Evolutionary conservation across 2,329 filamentous ascomycete species (phyloP).

Genomic region (Mycosphaerelloides madeirae): DNA sequence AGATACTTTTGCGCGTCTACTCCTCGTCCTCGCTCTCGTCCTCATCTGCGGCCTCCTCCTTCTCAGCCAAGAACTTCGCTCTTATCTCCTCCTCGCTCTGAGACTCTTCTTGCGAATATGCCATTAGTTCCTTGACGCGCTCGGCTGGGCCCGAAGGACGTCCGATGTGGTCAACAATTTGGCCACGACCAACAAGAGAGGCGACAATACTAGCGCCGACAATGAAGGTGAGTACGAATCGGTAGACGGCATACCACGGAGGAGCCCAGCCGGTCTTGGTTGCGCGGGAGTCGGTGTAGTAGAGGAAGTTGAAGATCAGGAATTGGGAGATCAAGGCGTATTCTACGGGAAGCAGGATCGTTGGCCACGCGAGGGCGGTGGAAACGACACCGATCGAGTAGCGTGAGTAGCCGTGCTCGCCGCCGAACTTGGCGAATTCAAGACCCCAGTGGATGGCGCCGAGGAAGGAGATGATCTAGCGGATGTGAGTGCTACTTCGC

Average conservation of each 20-base stretch:
- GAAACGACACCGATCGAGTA: conserved; percentile 80
- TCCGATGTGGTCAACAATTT: conserved; percentile 59
- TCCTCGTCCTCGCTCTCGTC: conserved; percentile 17
- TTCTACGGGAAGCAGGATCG: conserved; percentile 75
- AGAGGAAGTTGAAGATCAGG: conserved; percentile 75
- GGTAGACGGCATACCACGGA: conserved; percentile 80
- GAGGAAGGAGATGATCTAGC: conserved; percentile 82
- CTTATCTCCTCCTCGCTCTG: conserved; percentile 31
- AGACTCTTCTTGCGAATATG: conserved; percentile 25
- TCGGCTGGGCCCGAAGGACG: conserved; percentile 42
- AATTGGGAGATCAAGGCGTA: conserved; percentile 85
- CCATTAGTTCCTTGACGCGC: conserved; percentile 47
- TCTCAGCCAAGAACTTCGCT: conserved; percentile 25
- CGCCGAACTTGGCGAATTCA: conserved; percentile 69
- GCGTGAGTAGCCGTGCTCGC: conserved; percentile 66
- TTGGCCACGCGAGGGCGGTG: conserved; percentile 82
- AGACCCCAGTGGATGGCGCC: conserved; percentile 93
- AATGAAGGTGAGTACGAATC: conserved; percentile 86
- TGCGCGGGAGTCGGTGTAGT: conserved; percentile 76
- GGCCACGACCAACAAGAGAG: conserved; percentile 75
- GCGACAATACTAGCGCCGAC: conserved; percentile 78
- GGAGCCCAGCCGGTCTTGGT: conserved; percentile 73
- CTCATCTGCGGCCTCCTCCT: conserved; percentile 29
- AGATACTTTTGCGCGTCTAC: not conserved
- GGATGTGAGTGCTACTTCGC: conserved; percentile 2